A percentile compares a stretch with the other conserved stretches of the same genome.
Evolutionary conservation across 2,329 filamentous ascomycete genomes (phyloP).

Genomic region (Neofusicoccum ribis): DNA sequence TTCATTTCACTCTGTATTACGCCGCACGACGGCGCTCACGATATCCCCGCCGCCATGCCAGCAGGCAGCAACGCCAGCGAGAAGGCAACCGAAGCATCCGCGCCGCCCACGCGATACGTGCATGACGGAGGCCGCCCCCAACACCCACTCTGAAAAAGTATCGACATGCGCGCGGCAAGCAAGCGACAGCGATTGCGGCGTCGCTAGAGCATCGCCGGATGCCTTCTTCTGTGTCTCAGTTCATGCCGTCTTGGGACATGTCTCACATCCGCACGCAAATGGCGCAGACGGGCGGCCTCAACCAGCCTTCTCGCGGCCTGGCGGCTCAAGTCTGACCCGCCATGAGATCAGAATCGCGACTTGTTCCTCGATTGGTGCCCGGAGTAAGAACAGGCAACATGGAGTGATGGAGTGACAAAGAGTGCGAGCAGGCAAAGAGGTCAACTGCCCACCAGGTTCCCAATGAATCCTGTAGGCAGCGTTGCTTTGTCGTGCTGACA

Average conservation of each 20-base stretch:
- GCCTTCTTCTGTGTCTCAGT: background rate
- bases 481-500: too few species aligned
- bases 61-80: background rate
- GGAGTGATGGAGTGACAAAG: background rate
- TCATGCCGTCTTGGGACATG: background rate
- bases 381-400: background rate
- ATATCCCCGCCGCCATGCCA: background rate
- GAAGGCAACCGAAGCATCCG: background rate
- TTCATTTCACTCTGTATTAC: background rate
- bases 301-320: background rate
- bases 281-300: slow-evolving; percentile 5
- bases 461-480: too few species aligned
- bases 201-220: background rate
- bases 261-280: background rate
- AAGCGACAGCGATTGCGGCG: background rate
- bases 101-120: background rate
- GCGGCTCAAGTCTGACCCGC: background rate
- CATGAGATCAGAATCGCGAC: background rate
- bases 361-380: background rate
- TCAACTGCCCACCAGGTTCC: too few species aligned
- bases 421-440: too few species aligned
- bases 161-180: slow-evolving; percentile 4
- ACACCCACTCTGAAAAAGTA: background rate
- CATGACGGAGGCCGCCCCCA: background rate
- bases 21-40: background rate